phyloP scores from a whole-genome alignment of 768 basidiomycete species.

The Cystofilobasidium ferigula region DNA sequence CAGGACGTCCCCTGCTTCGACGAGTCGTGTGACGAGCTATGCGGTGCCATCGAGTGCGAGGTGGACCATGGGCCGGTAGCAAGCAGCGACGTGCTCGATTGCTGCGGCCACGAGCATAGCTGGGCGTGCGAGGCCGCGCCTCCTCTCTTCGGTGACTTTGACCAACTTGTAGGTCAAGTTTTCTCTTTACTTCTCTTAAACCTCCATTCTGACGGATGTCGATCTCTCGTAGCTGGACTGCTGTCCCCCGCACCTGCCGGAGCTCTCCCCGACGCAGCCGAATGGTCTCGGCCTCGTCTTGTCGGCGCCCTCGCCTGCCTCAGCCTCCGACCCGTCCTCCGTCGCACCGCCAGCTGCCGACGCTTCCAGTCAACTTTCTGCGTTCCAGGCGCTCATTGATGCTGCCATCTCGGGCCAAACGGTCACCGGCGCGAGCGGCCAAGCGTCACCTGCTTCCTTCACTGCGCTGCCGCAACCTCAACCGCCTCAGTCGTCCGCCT shows the following conservation, averaged over 20 bases:
- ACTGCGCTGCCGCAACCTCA: neutral
- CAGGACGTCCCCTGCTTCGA: slow-evolving; percentile 7
- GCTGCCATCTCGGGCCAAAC: neutral
- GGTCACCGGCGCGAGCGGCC: neutral
- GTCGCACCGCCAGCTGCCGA: neutral
- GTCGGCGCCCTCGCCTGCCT: neutral
- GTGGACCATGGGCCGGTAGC: neutral
- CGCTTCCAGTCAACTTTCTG: no score
- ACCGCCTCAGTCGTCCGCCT: neutral
- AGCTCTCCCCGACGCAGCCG: neutral
- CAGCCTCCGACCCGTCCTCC: neutral
- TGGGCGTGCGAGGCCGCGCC: slow-evolving; percentile 5
- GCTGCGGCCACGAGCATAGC: slow-evolving; percentile 12
- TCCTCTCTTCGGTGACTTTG: slow-evolving; percentile 15
- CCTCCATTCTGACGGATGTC: no score
- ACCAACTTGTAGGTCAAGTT: slow-evolving; percentile 9
- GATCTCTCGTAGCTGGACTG: slow-evolving; percentile 16
- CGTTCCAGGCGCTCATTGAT: neutral
- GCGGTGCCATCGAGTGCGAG: neutral
- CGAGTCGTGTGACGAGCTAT: slow-evolving; percentile 5
- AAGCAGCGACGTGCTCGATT: slow-evolving; percentile 14
- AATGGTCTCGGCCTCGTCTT: neutral
- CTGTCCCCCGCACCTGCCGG: neutral
- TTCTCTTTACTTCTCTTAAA: neutral
- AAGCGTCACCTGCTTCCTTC: neutral